Percentiles rank a stretch among this genome's conserved stretches.
phyloP scores from a whole-genome alignment of 2,329 filamentous ascomycete species.

The Ceratocystis variospora region DNA sequence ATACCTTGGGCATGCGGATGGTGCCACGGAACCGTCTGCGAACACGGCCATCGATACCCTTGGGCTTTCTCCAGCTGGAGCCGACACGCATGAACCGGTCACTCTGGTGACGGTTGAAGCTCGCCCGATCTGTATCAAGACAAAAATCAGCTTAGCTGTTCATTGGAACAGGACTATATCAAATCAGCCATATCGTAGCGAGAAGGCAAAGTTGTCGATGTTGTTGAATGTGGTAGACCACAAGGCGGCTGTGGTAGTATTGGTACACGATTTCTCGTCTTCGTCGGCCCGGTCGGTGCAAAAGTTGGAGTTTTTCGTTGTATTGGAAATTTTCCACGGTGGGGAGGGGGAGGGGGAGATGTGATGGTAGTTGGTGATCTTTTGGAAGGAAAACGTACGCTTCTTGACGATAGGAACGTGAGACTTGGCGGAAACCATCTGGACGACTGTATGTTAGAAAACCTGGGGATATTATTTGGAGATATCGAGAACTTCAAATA shows the following conservation, averaged over 20 bases:
- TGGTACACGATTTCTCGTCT: not conserved
- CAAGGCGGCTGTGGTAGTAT: not conserved
- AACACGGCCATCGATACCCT: conserved; percentile 99
- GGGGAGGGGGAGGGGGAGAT: conserved; percentile 2
- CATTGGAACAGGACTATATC: not conserved
- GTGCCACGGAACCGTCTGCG: conserved; percentile 94
- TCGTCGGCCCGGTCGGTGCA: not conserved
- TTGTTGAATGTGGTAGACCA: not conserved
- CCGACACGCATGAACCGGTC: conserved; percentile 91
- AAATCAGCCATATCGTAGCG: not conserved
- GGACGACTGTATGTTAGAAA: conserved; percentile 19
- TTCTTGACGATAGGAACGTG: conserved; percentile 99
- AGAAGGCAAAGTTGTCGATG: not conserved
- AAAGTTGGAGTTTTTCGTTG: not conserved
- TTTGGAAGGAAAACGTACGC: conserved; percentile 49
- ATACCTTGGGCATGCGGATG: conserved; percentile 94
- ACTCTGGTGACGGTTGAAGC: conserved; percentile 94
- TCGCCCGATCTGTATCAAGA: conserved; percentile 62
- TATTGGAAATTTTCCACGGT: conserved; percentile 11
- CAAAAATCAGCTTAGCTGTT: conserved; percentile 19
- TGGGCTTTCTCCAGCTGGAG: conserved; percentile 94
- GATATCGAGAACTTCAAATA: conserved; percentile 5
- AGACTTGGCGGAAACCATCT: conserved; percentile 99
- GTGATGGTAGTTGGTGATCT: conserved; percentile 17
- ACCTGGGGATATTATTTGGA: conserved; percentile 2